Conservation (phyloP, 208 protist genomes). For the Trypanosoma avium region DNA sequence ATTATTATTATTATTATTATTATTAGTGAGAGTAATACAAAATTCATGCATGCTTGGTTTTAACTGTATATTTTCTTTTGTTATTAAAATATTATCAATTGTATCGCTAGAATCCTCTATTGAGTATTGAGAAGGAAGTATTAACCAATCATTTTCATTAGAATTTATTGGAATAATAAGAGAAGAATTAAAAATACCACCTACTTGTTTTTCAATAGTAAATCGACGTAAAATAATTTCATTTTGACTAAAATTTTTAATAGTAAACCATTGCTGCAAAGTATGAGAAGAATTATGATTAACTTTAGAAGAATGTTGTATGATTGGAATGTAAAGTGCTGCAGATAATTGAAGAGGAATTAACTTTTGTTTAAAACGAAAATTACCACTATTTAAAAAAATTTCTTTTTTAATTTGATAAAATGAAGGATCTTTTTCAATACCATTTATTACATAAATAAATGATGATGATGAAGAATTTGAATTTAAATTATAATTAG, state of each 20-base stretch:
- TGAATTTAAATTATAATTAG: neutral
- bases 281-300: neutral
- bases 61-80: neutral
- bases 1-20: neutral
- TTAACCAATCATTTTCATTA: neutral
- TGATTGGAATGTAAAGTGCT: slow-evolving; percentile 10
- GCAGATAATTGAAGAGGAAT: slow-evolving; percentile 1
- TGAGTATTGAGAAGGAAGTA: neutral
- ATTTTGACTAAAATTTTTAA: slow-evolving; percentile 14
- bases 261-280: slow-evolving; percentile 5
- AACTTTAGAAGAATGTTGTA: neutral
- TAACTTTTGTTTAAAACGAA: neutral
- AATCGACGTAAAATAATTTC: slow-evolving; percentile 5
- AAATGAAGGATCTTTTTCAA: slow-evolving; percentile 22
- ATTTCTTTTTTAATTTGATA: slow-evolving; percentile 3
- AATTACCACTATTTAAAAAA: slow-evolving; percentile 1
- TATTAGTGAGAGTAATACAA: slow-evolving; percentile 3
- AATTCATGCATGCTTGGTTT: neutral
- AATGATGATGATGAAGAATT: neutral
- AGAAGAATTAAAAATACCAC: slow-evolving; percentile 13
- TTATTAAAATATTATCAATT: neutral
- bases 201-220: slow-evolving; percentile 13
- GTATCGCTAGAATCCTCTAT: neutral
- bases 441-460: slow-evolving; percentile 14
- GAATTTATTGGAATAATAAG: slow-evolving; percentile 5